Percentiles rank a stretch among this genome's conserved stretches.
These are phyloP conservation scores for Annulohypoxylon maeteangense DNA, from an alignment of 495 filamentous ascomycete species.

Conservation along the genomic window DNA sequence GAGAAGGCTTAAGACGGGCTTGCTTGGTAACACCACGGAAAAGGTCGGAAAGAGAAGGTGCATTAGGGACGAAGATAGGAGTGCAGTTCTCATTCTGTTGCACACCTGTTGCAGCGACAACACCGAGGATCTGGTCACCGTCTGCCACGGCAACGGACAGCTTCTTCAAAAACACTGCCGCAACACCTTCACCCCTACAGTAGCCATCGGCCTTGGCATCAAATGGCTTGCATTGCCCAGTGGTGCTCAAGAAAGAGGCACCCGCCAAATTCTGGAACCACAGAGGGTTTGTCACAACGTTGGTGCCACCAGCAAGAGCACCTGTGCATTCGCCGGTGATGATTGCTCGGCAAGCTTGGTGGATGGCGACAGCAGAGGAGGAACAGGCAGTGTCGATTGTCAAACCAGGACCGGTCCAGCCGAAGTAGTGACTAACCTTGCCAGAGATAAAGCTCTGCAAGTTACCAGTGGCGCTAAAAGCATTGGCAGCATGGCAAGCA, in stretches of 20 bases:
- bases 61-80: conserved; percentile 54
- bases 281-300: conserved; percentile 37
- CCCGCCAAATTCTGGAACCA: conserved; percentile 52
- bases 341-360: conserved; percentile 55
- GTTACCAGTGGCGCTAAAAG: conserved; percentile 45
- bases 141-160: conserved; percentile 58
- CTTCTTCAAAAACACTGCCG: conserved; percentile 62
- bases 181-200: conserved; percentile 66
- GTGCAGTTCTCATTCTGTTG: conserved; percentile 57
- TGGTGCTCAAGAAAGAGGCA: conserved; percentile 54
- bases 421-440: conserved; percentile 58
- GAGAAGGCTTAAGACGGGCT: conserved; percentile 32
- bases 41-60: conserved; percentile 43
- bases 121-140: conserved; percentile 61
- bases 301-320: conserved; percentile 56
- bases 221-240: conserved; percentile 46
- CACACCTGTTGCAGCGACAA: conserved; percentile 61
- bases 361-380: conserved; percentile 59
- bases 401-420: conserved; percentile 63
- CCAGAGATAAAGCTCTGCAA: conserved; percentile 47
- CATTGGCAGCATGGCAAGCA: conserved; percentile 41
- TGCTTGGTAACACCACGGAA: conserved; percentile 39
- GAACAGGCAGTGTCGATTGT: conserved; percentile 69
- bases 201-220: conserved; percentile 67
- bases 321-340: conserved; percentile 53